Evolutionary conservation across 805 yeast species (phyloP), one percentile per base, ranked within the genome.

Genomic region (Jamesozyma hellenica): DNA sequence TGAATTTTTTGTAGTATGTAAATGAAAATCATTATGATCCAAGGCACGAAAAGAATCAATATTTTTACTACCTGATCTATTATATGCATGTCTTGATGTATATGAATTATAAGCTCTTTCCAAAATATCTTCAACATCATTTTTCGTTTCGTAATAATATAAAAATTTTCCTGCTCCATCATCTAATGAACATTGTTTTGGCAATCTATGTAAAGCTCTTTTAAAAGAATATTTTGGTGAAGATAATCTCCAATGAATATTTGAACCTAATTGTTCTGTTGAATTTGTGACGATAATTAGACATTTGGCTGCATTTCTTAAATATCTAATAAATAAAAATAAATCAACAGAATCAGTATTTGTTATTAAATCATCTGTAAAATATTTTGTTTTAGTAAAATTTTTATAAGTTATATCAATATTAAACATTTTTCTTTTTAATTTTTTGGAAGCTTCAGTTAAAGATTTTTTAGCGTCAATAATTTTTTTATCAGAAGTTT

Each of bases 41-140:
- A 65, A 55, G 0, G 72, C 72, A 31, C 70, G 52, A 28, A 41
- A 23, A n/a, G 38, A 28, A n/a, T 27, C 17, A 19, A 27, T 47
- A 28, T 32, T 38, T 27, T 36, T 30, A 29, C 34, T 32, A 28
- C 34, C 17, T 13, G 17, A 35, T 13, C 40, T 43, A 3, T 44
- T 39, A 39, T 58, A 42, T 21, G 52, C 50, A 36, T 58, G 61
- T 38, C 63, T 60, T 1, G 75, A 69, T 0, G 74, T 68, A 44
- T 68, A 68, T 17, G 65, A 46, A 41, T 67, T 67, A 48, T 68
- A 66, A 4, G 69, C 60, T 40, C 65, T 57, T 35, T 64, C 68
- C 45, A 71, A 69, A 1, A 70, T 64, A 37, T 67, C 71, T 40
- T 66, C 70, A 6, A 71, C 73, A 36, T 68, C 74, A 13, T 54